Base-by-base conservation (phyloP, 768 basidiomycete species). In the Termitomyces sp. region DNA sequence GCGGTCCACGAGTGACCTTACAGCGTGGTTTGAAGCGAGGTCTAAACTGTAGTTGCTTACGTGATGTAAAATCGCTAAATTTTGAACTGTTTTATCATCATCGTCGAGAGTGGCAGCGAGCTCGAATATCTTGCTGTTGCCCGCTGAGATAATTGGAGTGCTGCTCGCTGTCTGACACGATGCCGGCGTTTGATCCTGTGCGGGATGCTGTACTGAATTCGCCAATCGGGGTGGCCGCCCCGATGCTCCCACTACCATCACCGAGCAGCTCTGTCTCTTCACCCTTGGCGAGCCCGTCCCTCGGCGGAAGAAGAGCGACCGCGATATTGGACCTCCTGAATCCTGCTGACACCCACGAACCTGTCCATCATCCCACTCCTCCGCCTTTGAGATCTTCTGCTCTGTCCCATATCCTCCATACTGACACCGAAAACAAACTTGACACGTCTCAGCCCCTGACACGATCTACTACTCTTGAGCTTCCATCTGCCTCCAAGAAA, bases 161-260 rank as follows among this genome's bases (percentile, higher is more conserved):
- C 59, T 64, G 55, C 57, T 64, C 66, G 53, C 61, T 61, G 64
- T 67, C 58, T 55, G 61, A 65, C 60, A 65, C 65, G 59, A 87
- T 88, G 87, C 87, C 90, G 67, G 84, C 84, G 60, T 91, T 92
- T 81, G 91, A 92, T 81, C 90, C 91, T 68, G 90, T 93, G 63
- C 84, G 91, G 73, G 91, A 92, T 81, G 91, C 91, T 63, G 89
- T 91, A 69, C 83, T 90, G 68, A 90, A 90, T 75, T 90, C 89
- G 46, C 90, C 90, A 35, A 73, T 85, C 67, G 79, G 81, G 44
- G 79, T 79, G 65, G 70, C 80, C 59, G 77, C 63, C 18, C 67
- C 69, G 28, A 64, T 63, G 57, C 65, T 71, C 57, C 63, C 66
- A 61, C 63, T 66, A 42, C 61, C 69, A 62, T 67, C 69, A 54